phyloP scores from a whole-genome alignment of 1,284 basidiomycete species.

The Schizopora paradoxa region DNA sequence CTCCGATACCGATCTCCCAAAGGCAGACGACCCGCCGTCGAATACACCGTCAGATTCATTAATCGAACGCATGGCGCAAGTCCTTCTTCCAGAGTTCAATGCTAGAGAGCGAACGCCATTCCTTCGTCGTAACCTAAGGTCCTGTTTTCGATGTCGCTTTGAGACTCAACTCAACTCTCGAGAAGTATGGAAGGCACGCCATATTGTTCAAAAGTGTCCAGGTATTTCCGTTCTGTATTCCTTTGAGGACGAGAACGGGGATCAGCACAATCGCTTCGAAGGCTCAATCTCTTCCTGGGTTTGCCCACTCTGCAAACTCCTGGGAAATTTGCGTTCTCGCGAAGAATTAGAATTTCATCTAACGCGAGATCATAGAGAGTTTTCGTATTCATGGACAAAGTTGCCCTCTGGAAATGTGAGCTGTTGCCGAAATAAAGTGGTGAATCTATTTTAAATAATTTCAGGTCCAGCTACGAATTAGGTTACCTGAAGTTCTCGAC shows the following conservation, averaged over 20 bases:
- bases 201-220: neutral
- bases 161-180: neutral
- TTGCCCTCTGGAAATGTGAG: slow-evolving; percentile 17
- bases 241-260: slow-evolving; percentile 1
- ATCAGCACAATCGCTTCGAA: too few species aligned
- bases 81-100: too few species aligned
- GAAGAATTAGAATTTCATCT: slow-evolving; percentile 51
- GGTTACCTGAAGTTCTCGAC: slow-evolving; percentile 8
- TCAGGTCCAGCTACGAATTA: slow-evolving; percentile 19
- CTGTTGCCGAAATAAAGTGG: slow-evolving; percentile 1
- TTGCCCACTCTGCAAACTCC: slow-evolving; percentile 59
- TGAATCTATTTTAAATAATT: slow-evolving; percentile 10
- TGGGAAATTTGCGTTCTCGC: slow-evolving; percentile 34
- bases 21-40: too few species aligned
- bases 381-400: slow-evolving; percentile 39
- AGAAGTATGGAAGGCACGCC: neutral
- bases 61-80: too few species aligned
- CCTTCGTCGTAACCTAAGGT: slow-evolving; percentile 16
- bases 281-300: slow-evolving; percentile 31
- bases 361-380: slow-evolving; percentile 46
- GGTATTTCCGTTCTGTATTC: slow-evolving; percentile 1
- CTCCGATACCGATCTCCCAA: too few species aligned
- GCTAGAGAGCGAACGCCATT: slow-evolving; percentile 16
- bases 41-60: too few species aligned
- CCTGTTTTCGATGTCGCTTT: slow-evolving; percentile 6